Conservation (phyloP, 2,329 filamentous ascomycete species). For the Colletotrichum tabaci region DNA sequence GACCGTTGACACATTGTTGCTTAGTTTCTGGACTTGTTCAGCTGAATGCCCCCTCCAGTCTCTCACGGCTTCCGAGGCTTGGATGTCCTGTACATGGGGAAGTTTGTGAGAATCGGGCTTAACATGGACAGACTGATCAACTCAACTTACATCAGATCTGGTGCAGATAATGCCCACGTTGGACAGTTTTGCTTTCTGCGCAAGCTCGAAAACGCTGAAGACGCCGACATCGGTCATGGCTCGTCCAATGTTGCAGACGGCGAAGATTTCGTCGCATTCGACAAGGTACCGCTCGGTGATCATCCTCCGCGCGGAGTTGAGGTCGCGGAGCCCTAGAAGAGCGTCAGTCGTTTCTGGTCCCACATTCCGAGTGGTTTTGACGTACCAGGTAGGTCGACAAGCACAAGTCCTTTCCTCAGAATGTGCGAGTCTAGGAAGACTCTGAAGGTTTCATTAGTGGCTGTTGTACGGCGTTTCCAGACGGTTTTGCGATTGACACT, state of each 20-base stretch:
- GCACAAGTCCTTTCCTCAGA: slow-evolving; percentile 62
- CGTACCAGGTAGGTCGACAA: slow-evolving; percentile 65
- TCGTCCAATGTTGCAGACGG: slow-evolving; percentile 58
- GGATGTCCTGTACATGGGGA: slow-evolving; percentile 48
- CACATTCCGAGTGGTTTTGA: not conserved
- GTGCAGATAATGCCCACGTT: slow-evolving; percentile 63
- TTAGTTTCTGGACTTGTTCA: slow-evolving; percentile 41
- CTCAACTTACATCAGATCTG: slow-evolving; percentile 54
- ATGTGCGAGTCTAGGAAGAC: slow-evolving; percentile 62
- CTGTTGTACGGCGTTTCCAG: no score
- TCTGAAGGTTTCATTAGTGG: slow-evolving; percentile 45
- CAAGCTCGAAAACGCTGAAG: slow-evolving; percentile 57
- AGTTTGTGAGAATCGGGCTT: no score
- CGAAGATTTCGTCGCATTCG: slow-evolving; percentile 63
- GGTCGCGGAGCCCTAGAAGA: slow-evolving; percentile 59
- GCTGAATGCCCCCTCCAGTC: slow-evolving; percentile 50
- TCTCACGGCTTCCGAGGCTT: slow-evolving; percentile 50
- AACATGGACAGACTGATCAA: no score
- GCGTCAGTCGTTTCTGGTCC: no score
- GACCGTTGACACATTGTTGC: slow-evolving; percentile 34
- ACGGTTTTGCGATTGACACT: slow-evolving; percentile 14
- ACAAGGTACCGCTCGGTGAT: slow-evolving; percentile 63
- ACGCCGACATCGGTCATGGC: slow-evolving; percentile 60
- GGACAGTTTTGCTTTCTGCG: slow-evolving; percentile 52
- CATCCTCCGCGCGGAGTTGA: slow-evolving; percentile 59